Conservation (phyloP, 2,329 filamentous ascomycete species). For the Allantophomopsis lycopodina region DNA sequence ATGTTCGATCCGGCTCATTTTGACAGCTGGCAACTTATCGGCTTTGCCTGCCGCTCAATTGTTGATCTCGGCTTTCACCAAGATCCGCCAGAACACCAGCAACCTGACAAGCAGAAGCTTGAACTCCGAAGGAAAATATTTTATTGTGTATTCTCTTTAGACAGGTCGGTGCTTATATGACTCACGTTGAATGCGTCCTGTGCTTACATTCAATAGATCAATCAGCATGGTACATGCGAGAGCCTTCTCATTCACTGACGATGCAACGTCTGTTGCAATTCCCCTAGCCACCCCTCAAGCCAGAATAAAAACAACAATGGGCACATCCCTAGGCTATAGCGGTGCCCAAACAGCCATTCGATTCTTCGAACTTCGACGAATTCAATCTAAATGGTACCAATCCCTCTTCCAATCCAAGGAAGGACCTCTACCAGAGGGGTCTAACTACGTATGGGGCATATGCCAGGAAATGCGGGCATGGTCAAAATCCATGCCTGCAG, state of each 20-base stretch:
- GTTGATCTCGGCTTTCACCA: slow-evolving; percentile 89
- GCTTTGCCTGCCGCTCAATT: slow-evolving; percentile 75
- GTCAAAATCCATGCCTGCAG: slow-evolving; percentile 61
- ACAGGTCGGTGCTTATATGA: slow-evolving; percentile 43
- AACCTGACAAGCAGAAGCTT: slow-evolving; percentile 50
- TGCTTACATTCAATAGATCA: slow-evolving; percentile 34
- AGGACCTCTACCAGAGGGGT: slow-evolving; percentile 51
- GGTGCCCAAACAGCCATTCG: slow-evolving; percentile 59
- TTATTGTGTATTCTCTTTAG: slow-evolving; percentile 80
- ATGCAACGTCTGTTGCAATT: slow-evolving; percentile 69
- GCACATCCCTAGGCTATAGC: slow-evolving; percentile 24
- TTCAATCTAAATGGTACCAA: slow-evolving; percentile 85
- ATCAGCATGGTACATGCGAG: slow-evolving; percentile 81
- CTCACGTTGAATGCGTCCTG: background rate
- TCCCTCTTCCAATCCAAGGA: slow-evolving; percentile 70
- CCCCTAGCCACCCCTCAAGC: slow-evolving; percentile 34
- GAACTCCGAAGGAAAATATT: slow-evolving; percentile 76
- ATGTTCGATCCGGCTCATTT: slow-evolving; percentile 85
- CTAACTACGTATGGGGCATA: slow-evolving; percentile 61
- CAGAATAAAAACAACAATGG: slow-evolving; percentile 3
- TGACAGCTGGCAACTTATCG: slow-evolving; percentile 87
- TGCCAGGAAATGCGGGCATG: slow-evolving; percentile 68
- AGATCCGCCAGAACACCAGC: slow-evolving; percentile 61
- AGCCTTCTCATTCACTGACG: slow-evolving; percentile 88
- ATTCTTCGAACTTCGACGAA: slow-evolving; percentile 69